Conservation (phyloP, 176 grass and related monocot species). For the Avena insularis region DNA sequence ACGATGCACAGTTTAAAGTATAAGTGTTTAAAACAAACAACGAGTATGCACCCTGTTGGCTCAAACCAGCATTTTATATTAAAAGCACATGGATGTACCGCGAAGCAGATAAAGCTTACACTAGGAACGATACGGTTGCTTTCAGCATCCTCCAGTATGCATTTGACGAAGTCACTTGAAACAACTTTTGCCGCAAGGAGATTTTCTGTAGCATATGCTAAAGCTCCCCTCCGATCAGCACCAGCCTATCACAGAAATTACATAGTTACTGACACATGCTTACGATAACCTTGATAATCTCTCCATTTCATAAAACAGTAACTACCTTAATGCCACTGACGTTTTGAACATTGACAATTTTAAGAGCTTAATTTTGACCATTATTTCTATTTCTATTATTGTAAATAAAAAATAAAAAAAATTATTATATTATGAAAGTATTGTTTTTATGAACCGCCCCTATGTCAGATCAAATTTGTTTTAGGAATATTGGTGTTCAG, state of each 20-base stretch:
- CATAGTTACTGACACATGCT: not conserved
- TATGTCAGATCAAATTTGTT: too few species aligned
- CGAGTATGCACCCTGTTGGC: not conserved
- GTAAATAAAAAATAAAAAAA: too few species aligned
- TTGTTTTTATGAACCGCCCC: too few species aligned
- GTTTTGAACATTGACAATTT: not conserved
- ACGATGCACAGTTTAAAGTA: not conserved
- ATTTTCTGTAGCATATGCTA: not conserved
- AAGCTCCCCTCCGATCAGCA: slow-evolving; percentile 25
- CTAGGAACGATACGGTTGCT: not conserved
- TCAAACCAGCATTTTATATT: not conserved
- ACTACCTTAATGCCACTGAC: not conserved
- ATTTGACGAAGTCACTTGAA: slow-evolving; percentile 3
- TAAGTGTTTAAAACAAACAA: not conserved
- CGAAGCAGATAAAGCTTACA: not conserved
- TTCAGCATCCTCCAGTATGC: not conserved
- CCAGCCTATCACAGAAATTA: slow-evolving; percentile 37
- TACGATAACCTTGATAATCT: not conserved
- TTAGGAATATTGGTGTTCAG: not conserved
- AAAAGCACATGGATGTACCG: not conserved
- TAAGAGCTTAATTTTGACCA: not conserved
- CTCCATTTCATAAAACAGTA: not conserved
- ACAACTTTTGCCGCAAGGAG: not conserved
- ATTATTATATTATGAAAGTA: not conserved
- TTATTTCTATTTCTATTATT: not conserved